Percentiles rank a stretch among this genome's conserved stretches.
Evolutionary conservation across 345 rosid species (phyloP).

Genomic region (Stellera chamaejasme): DNA sequence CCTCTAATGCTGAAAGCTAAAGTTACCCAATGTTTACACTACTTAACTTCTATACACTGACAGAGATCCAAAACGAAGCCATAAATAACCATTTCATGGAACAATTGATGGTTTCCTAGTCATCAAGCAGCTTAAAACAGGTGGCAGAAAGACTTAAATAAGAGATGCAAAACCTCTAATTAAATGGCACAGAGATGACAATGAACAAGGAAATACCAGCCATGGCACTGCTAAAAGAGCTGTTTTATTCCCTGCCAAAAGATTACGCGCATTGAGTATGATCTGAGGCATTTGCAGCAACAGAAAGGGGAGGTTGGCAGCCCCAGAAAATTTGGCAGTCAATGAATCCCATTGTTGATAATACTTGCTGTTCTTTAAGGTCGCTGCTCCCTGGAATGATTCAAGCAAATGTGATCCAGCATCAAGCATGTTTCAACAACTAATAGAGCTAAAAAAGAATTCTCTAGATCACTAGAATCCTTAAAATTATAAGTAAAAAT

Average conservation of each 20-base stretch:
- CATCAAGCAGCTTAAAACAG: too few species aligned
- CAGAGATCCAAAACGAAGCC: too few species aligned
- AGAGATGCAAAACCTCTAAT: too few species aligned
- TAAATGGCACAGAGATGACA: too few species aligned
- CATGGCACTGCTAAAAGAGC: conserved; percentile 90
- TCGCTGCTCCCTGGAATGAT: conserved; percentile 28
- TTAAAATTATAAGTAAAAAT: not conserved
- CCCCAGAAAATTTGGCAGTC: conserved; percentile 77
- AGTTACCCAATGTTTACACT: too few species aligned
- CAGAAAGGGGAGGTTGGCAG: conserved; percentile 67
- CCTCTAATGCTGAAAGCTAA: too few species aligned
- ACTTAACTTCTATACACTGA: too few species aligned
- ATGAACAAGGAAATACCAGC: conserved; percentile 39
- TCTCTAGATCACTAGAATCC: not conserved
- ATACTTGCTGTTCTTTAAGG: conserved; percentile 24
- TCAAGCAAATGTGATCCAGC: too few species aligned
- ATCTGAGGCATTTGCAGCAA: conserved; percentile 89
- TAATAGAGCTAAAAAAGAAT: not conserved
- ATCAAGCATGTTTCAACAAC: not conserved
- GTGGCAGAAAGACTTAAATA: too few species aligned
- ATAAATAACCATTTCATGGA: too few species aligned
- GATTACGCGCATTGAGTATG: conserved; percentile 71
- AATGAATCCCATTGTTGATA: conserved; percentile 68
- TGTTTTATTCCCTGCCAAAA: conserved; percentile 60
- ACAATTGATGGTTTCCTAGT: too few species aligned